These are phyloP conservation scores for Fusarium stilboides DNA, from an alignment of 2,329 filamentous ascomycete species.

Conservation along the genomic window DNA sequence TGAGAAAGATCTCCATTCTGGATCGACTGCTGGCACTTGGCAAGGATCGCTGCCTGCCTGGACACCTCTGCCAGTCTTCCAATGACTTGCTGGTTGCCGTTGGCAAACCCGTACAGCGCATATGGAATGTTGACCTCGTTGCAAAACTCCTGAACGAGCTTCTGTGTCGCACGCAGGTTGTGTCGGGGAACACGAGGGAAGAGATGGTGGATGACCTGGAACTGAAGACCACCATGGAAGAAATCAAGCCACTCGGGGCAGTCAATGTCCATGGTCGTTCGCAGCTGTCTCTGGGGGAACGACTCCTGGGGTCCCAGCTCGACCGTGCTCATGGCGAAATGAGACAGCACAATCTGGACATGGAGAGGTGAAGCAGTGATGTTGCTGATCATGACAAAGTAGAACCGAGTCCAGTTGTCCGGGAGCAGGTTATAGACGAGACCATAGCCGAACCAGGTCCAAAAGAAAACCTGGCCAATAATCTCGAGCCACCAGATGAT, in stretches of 20 bases:
- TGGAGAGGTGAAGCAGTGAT: constrained; percentile 86
- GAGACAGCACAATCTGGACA: constrained; percentile 90
- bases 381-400: constrained; percentile 85
- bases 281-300: constrained; percentile 90
- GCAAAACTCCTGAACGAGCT: constrained; percentile 85
- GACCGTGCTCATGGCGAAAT: constrained; percentile 94
- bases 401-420: constrained; percentile 76
- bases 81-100: constrained; percentile 87
- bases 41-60: constrained; percentile 82
- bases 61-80: constrained; percentile 83
- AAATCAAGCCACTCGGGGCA: constrained; percentile 92
- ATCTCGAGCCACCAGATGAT: constrained; percentile 90
- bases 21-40: constrained; percentile 77
- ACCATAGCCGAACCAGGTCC: constrained; percentile 89
- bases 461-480: constrained; percentile 83
- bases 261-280: constrained; percentile 94
- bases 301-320: constrained; percentile 88
- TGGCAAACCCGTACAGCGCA: constrained; percentile 86
- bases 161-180: constrained; percentile 83
- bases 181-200: constrained; percentile 88
- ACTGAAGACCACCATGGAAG: constrained; percentile 89
- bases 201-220: constrained; percentile 90
- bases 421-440: constrained; percentile 82
- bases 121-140: constrained; percentile 87
- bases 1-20: constrained; percentile 50